These are phyloP conservation scores for Chenopodium formosanum DNA, from an alignment of 148 eudicot species.

Conservation along the genomic window DNA sequence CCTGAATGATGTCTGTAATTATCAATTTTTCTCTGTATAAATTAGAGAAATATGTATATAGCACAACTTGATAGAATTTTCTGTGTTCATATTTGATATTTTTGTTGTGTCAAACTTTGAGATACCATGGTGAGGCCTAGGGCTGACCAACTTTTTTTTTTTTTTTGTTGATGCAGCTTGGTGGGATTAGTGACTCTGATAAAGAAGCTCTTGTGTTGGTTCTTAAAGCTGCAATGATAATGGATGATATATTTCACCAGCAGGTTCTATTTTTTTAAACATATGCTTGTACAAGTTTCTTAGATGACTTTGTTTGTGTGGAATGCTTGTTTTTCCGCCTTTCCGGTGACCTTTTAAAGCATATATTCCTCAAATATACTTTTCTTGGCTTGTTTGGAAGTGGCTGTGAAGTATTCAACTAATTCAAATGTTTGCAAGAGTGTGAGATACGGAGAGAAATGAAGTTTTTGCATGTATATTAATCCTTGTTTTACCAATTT, in stretches of 20 bases:
- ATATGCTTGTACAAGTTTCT: background rate
- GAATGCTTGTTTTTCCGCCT: background rate
- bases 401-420: background rate
- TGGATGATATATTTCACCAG: slow-evolving; percentile 73
- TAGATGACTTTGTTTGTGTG: slow-evolving; percentile 8
- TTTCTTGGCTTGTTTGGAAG: background rate
- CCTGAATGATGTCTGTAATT: too few relatives aligned
- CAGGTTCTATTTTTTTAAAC: slow-evolving; percentile 51
- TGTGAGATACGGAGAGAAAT: too few relatives aligned
- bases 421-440: background rate
- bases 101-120: background rate
- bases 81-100: background rate
- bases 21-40: too few relatives aligned
- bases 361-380: background rate
- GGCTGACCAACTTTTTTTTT: background rate
- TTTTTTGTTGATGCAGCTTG: slow-evolving; percentile 50
- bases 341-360: background rate
- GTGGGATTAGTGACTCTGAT: slow-evolving; percentile 59
- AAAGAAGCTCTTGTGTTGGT: slow-evolving; percentile 67
- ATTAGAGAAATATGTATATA: too few relatives aligned
- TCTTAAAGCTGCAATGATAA: slow-evolving; percentile 64
- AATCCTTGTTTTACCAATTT: too few relatives aligned
- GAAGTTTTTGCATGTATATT: too few relatives aligned
- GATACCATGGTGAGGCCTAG: background rate
- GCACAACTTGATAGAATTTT: background rate